These are phyloP conservation scores for Kwoniella dendrophila DNA, from an alignment of 768 basidiomycete genomes.

Conservation along the genomic window DNA sequence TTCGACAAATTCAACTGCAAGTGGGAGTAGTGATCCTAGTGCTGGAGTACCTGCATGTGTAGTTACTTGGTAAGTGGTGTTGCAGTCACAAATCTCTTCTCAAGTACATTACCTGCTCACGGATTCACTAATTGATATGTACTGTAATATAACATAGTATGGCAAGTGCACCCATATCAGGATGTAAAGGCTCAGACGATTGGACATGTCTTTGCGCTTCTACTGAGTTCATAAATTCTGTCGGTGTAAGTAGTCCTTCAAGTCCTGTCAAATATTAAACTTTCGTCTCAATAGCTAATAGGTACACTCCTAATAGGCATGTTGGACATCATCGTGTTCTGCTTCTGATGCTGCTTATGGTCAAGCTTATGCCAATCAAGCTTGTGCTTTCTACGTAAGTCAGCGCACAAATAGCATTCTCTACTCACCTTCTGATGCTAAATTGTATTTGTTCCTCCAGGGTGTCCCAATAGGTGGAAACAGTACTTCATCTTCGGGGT, in stretches of 20 bases:
- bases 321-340: constrained; percentile 30
- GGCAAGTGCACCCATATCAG: constrained; percentile 13
- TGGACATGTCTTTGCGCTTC: constrained; percentile 34
- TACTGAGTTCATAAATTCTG: constrained; percentile 23
- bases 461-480: constrained; percentile 13
- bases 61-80: constrained; percentile 20
- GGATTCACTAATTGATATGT: too few relatives aligned
- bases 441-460: not conserved
- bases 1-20: not conserved
- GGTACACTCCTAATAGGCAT: constrained; percentile 10
- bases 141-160: constrained; percentile 25
- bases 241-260: constrained; percentile 25
- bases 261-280: not conserved
- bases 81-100: not conserved
- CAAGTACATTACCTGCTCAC: too few relatives aligned
- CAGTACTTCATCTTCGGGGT: not conserved
- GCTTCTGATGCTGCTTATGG: constrained; percentile 22
- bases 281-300: not conserved
- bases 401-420: not conserved
- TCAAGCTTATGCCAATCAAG: constrained; percentile 26
- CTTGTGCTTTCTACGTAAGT: constrained; percentile 31
- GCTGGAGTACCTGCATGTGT: constrained; percentile 24
- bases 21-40: not conserved
- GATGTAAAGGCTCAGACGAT: constrained; percentile 25
- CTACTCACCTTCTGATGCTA: not conserved